A percentile compares a stretch with the other conserved stretches of the same genome.
These are phyloP conservation scores for Coemansia sp. DNA, from an alignment of 192 early-diverging fungal species.

Conservation along the genomic window DNA sequence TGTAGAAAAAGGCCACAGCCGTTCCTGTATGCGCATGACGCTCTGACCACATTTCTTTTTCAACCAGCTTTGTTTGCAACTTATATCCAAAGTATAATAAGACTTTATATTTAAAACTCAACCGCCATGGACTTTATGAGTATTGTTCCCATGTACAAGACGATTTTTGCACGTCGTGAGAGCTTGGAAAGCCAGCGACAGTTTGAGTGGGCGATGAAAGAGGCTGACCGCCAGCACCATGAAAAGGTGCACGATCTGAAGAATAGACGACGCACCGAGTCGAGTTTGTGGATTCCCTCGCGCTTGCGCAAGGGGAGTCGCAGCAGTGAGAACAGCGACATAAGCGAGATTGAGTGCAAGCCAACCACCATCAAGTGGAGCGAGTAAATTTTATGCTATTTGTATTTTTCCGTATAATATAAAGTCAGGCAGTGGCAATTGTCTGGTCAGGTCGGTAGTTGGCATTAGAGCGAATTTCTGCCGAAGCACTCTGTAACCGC, in stretches of 20 bases:
- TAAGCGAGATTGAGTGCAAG: not conserved
- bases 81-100: too few species aligned
- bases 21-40: too few species aligned
- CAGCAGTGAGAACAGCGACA: not conserved
- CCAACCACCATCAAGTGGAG: slow-evolving; percentile 15
- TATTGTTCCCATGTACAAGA: slow-evolving; percentile 11
- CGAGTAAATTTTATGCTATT: not conserved
- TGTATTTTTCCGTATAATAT: slow-evolving; percentile 1
- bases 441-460: slow-evolving; percentile 45
- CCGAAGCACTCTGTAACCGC: slow-evolving; percentile 30
- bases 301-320: slow-evolving; percentile 6
- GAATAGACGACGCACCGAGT: slow-evolving; percentile 5
- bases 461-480: slow-evolving; percentile 29
- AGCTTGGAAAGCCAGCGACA: slow-evolving; percentile 6
- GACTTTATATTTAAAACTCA: not conserved
- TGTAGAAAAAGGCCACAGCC: too few species aligned
- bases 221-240: slow-evolving; percentile 18
- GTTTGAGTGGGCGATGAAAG: slow-evolving; percentile 2
- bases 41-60: too few species aligned
- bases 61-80: too few species aligned
- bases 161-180: slow-evolving; percentile 4
- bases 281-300: slow-evolving; percentile 13
- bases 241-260: slow-evolving; percentile 10
- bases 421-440: slow-evolving; percentile 33
- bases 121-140: slow-evolving; percentile 12